These are phyloP conservation scores for Nemania bipapillata DNA, from an alignment of 2,329 filamentous ascomycete genomes.

Conservation along the genomic window DNA sequence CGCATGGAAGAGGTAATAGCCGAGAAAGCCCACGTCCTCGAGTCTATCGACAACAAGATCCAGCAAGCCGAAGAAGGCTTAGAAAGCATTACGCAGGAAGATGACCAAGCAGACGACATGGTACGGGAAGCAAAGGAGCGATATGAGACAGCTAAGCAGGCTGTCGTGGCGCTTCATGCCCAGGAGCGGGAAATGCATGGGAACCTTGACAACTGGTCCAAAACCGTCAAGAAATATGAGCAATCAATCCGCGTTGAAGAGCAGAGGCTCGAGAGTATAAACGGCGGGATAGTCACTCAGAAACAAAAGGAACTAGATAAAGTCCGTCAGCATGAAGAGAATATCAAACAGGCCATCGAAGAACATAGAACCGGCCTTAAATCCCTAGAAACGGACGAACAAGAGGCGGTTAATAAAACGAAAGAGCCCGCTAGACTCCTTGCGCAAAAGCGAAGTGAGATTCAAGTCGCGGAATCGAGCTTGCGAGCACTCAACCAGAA, in stretches of 20 bases:
- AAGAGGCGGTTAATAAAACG: conserved; percentile 43
- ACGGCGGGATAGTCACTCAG: conserved; percentile 74
- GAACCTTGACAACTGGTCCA: conserved; percentile 65
- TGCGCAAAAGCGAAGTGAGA: conserved; percentile 64
- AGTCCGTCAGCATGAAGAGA: conserved; percentile 62
- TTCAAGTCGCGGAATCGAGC: conserved; percentile 62
- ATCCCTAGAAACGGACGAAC: conserved; percentile 46
- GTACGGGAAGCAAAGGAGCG: conserved; percentile 62
- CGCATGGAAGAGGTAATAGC: conserved; percentile 52
- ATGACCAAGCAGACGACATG: conserved; percentile 59
- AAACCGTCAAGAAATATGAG: conserved; percentile 59
- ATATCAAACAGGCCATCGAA: conserved; percentile 53
- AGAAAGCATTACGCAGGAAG: conserved; percentile 59
- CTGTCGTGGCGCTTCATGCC: conserved; percentile 65
- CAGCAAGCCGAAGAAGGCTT: conserved; percentile 54
- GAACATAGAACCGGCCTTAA: conserved; percentile 44
- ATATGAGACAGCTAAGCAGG: conserved; percentile 64
- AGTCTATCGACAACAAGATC: conserved; percentile 60
- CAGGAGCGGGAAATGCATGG: conserved; percentile 74
- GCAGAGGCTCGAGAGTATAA: conserved; percentile 71
- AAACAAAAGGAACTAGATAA: conserved; percentile 70
- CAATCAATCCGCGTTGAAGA: conserved; percentile 66
- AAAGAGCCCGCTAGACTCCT: conserved; percentile 50
- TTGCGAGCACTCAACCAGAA: conserved; percentile 66
- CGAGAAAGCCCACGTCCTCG: conserved; percentile 62